Conservation (phyloP, 352 stramenopile genomes). For the Globisporangium barbulae region DNA sequence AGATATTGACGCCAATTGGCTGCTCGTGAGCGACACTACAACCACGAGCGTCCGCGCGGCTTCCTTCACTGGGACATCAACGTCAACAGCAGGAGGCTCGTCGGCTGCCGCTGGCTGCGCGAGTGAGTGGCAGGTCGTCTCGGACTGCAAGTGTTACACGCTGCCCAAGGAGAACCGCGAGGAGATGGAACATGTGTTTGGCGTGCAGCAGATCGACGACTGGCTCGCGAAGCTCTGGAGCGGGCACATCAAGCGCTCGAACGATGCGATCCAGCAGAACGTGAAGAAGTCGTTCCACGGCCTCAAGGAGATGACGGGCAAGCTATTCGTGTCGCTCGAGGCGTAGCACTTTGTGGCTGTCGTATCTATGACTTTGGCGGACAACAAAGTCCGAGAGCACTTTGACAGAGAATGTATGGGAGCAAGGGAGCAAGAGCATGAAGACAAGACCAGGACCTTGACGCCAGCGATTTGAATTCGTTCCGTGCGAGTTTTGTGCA, state of each 20-base stretch:
- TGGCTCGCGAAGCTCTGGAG: conserved; percentile 65
- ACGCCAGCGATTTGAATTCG: neutral
- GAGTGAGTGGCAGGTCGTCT: conserved; percentile 72
- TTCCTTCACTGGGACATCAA: neutral
- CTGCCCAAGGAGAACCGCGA: conserved; percentile 59
- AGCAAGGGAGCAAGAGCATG: neutral
- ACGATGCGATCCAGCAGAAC: conserved; percentile 35
- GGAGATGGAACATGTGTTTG: conserved; percentile 54
- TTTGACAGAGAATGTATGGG: neutral
- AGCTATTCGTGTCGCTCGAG: conserved; percentile 40
- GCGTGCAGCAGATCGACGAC: conserved; percentile 59
- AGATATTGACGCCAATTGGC: conserved; percentile 83
- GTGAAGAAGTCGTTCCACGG: conserved; percentile 59
- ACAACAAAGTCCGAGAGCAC: neutral
- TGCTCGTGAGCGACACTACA: conserved; percentile 64
- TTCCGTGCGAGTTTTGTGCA: neutral
- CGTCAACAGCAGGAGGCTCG: neutral
- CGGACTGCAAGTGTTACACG: conserved; percentile 50
- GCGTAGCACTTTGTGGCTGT: neutral
- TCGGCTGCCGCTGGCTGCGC: neutral
- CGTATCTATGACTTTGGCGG: neutral
- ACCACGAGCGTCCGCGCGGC: conserved; percentile 30
- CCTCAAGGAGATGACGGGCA: conserved; percentile 52
- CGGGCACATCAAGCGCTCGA: conserved; percentile 24
- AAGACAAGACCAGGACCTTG: neutral